phyloP scores from a whole-genome alignment of 2,329 filamentous ascomycete genomes.

The Xylaria polymorpha region DNA sequence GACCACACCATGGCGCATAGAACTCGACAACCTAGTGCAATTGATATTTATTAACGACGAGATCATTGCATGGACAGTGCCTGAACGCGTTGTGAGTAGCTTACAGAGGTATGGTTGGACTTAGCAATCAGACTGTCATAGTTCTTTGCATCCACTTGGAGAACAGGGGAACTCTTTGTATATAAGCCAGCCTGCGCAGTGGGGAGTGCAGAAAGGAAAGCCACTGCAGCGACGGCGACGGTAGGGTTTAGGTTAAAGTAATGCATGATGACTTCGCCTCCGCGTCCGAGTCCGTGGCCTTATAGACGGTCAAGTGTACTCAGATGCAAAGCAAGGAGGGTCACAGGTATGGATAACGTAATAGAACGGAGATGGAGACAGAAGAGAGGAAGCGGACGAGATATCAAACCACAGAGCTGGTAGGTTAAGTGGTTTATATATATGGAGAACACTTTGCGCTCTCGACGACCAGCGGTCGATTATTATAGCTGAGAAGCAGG shows the following conservation, averaged over 20 bases:
- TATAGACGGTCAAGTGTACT: constrained; percentile 22
- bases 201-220: constrained; percentile 73
- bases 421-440: background rate
- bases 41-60: constrained; percentile 19
- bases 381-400: background rate
- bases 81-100: constrained; percentile 5
- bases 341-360: constrained; percentile 1
- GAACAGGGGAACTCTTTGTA: constrained; percentile 84
- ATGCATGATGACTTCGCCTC: constrained; percentile 59
- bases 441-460: constrained; percentile 4
- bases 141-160: constrained; percentile 81
- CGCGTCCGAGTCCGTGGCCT: constrained; percentile 18
- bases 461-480: constrained; percentile 7
- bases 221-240: constrained; percentile 67
- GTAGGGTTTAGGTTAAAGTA: constrained; percentile 58
- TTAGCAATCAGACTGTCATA: constrained; percentile 86
- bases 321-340: background rate
- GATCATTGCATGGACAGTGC: background rate
- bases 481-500: constrained; percentile 28
- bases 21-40: constrained; percentile 75
- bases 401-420: constrained; percentile 37
- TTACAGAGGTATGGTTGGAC: constrained; percentile 91
- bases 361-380: constrained; percentile 9
- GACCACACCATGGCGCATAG: constrained; percentile 97
- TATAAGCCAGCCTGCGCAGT: constrained; percentile 78